Evolutionary conservation across 805 yeast species (phyloP).

Genomic region (Phaffomyces antillensis): DNA sequence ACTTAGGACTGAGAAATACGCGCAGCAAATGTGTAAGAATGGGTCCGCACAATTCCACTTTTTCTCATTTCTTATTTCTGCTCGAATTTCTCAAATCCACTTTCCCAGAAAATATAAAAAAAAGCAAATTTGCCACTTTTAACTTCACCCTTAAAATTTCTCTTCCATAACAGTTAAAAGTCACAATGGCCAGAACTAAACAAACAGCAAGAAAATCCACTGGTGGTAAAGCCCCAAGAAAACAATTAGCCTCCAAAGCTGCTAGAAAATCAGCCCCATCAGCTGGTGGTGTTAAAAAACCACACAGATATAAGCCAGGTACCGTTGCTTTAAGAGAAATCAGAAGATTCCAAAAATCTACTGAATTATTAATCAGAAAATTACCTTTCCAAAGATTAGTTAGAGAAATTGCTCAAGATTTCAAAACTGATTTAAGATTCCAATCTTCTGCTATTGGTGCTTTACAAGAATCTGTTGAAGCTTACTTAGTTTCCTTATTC

Average conservation of each 20-base stretch:
- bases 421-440: slow-evolving; percentile 90
- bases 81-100: background rate
- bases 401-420: slow-evolving; percentile 92
- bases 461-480: slow-evolving; percentile 97
- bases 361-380: slow-evolving; percentile 91
- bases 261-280: slow-evolving; percentile 92
- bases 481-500: slow-evolving; percentile 90
- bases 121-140: slow-evolving; percentile 3
- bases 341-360: slow-evolving; percentile 94
- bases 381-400: slow-evolving; percentile 97
- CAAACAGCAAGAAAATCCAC: slow-evolving; percentile 94
- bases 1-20: too few species aligned
- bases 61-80: too few species aligned
- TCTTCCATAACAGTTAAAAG: background rate
- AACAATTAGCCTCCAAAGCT: slow-evolving; percentile 85
- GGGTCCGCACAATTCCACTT: too few species aligned
- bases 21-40: too few species aligned
- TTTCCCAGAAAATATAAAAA: background rate
- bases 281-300: slow-evolving; percentile 89
- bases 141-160: background rate
- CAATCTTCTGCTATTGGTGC: slow-evolving; percentile 98
- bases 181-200: slow-evolving; percentile 80
- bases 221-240: slow-evolving; percentile 96
- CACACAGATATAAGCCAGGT: slow-evolving; percentile 97
- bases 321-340: slow-evolving; percentile 95